These are phyloP conservation scores for Leccinum griseonigrum DNA, from an alignment of 1,284 basidiomycete genomes.

Conservation along the genomic window DNA sequence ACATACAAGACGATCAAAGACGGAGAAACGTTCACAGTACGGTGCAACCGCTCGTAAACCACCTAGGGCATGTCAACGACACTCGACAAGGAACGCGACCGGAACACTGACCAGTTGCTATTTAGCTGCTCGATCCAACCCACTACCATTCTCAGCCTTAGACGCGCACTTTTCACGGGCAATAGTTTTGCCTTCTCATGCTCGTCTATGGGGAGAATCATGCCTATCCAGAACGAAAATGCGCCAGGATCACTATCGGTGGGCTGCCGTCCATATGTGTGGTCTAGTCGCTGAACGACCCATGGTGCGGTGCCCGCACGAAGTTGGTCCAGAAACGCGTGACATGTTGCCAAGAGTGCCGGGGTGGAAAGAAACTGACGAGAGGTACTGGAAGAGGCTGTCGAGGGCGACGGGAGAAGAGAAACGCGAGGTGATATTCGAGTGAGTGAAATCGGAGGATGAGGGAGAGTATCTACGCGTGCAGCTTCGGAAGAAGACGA, in stretches of 20 bases:
- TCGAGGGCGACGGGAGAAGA: constrained; percentile 2
- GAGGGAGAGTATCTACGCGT: constrained; percentile 11
- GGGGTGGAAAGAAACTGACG: constrained; percentile 49
- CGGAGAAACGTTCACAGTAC: constrained; percentile 25
- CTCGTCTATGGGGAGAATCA: constrained; percentile 93
- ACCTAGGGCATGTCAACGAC: constrained; percentile 35
- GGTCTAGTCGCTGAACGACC: constrained; percentile 83
- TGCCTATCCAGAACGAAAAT: constrained; percentile 91
- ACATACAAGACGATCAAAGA: constrained; percentile 11
- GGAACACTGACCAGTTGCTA: constrained; percentile 56
- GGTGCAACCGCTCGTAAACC: constrained; percentile 48
- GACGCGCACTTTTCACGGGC: constrained; percentile 78
- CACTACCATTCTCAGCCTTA: constrained; percentile 81
- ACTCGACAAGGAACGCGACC: not conserved
- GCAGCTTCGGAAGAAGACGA: constrained; percentile 14
- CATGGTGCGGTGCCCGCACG: constrained; percentile 85
- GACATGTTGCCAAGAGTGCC: constrained; percentile 76
- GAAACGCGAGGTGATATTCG: constrained; percentile 15
- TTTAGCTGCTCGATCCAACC: constrained; percentile 90
- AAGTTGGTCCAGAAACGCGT: constrained; percentile 76
- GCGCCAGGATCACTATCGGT: constrained; percentile 60
- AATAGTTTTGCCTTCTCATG: constrained; percentile 91
- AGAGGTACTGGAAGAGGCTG: constrained; percentile 13
- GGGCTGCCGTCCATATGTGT: constrained; percentile 72
- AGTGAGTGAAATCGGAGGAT: constrained; percentile 14